These are phyloP conservation scores for Orychophragmus violaceus DNA, from an alignment of 345 rosid species.

Conservation along the genomic window DNA sequence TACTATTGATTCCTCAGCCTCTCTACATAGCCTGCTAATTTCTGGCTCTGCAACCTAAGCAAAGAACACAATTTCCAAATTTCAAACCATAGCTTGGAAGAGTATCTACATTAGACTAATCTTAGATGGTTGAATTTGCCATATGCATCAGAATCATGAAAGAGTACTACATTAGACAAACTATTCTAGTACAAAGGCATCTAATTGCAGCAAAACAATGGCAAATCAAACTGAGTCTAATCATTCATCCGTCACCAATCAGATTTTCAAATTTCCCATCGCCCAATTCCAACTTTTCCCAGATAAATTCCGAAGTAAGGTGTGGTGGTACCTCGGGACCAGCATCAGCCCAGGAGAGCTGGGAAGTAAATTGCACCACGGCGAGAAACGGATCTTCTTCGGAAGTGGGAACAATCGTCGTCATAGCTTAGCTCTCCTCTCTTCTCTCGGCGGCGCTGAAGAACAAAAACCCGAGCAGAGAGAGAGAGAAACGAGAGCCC, in stretches of 20 bases:
- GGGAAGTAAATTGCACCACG: conserved; percentile 88
- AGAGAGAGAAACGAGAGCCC: conserved; percentile 1
- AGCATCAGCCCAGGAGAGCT: conserved; percentile 96
- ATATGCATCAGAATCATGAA: neutral
- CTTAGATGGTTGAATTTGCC: neutral
- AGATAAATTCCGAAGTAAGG: neutral
- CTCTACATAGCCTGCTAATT: conserved; percentile 63
- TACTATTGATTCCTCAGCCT: conserved; percentile 70
- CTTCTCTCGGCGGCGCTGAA: conserved; percentile 27
- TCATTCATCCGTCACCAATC: neutral
- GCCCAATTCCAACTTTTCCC: neutral
- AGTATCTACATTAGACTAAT: neutral
- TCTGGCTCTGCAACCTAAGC: conserved; percentile 72
- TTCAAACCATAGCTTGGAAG: neutral
- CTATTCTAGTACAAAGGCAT: neutral
- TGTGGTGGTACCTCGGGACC: conserved; percentile 69
- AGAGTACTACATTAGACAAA: neutral
- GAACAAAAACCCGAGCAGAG: conserved; percentile 30
- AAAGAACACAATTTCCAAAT: neutral
- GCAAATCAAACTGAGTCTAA: neutral
- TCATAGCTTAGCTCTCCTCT: conserved; percentile 39
- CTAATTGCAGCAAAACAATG: neutral
- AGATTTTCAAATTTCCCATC: neutral
- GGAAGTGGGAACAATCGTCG: conserved; percentile 87
- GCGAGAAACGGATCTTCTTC: conserved; percentile 89